These are phyloP conservation scores for Amesomyces nigricolor DNA, from an alignment of 2,329 filamentous ascomycete genomes.

Conservation along the genomic window DNA sequence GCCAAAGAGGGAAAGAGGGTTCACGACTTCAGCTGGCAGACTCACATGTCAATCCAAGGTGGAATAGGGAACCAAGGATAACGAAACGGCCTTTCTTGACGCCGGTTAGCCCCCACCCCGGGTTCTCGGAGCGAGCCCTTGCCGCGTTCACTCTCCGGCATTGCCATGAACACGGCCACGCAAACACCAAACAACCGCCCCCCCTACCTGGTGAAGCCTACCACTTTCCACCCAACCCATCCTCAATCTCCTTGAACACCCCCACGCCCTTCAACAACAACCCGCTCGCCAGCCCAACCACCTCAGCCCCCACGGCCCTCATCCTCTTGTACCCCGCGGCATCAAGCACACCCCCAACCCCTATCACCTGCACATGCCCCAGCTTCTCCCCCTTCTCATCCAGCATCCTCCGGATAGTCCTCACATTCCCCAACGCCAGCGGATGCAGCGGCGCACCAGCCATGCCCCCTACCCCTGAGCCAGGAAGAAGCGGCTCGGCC, in stretches of 20 bases:
- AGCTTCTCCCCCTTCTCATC: constrained; percentile 42
- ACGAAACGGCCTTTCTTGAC: no score
- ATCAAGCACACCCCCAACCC: constrained; percentile 67
- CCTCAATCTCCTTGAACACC: constrained; percentile 56
- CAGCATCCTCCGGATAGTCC: constrained; percentile 57
- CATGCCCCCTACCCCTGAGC: constrained; percentile 61
- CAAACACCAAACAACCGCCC: background rate
- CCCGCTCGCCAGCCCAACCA: constrained; percentile 65
- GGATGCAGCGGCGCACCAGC: constrained; percentile 68
- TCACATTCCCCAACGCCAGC: constrained; percentile 68
- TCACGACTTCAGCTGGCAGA: no score
- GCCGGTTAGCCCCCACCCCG: no score
- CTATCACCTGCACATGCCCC: constrained; percentile 57
- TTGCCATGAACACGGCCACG: background rate
- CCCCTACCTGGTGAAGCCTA: background rate
- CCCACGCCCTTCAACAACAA: constrained; percentile 56
- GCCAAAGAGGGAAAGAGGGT: background rate
- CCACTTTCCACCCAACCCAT: constrained; percentile 16
- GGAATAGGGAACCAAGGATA: no score
- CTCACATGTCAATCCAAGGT: no score
- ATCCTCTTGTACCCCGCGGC: constrained; percentile 58
- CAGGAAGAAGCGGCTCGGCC: constrained; percentile 39
- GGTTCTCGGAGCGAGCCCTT: no score
- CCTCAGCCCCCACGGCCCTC: constrained; percentile 58
- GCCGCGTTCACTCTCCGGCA: no score